Base-by-base conservation (phyloP, 345 rosid species). In the Brassica rapa region DNA sequence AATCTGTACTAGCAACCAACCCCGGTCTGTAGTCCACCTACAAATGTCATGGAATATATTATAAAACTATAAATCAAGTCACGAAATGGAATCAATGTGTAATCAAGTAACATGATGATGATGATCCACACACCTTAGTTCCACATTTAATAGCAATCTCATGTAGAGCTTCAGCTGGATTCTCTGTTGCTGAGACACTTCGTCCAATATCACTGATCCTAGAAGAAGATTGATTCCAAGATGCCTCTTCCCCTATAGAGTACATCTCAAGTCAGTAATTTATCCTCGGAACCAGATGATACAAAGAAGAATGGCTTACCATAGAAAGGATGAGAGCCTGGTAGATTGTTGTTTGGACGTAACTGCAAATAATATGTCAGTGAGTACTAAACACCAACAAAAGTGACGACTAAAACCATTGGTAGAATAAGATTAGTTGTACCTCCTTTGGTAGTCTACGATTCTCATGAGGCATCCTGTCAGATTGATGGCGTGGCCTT, bases 91-190 rank as follows among this genome's bases (percentile, higher is more conserved):
- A 29, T 51, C 14, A 30, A 15, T 41, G 59, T 25, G 70, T 55
- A 72, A 73, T 56, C 5, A 19, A 21, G 3, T 51, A 51, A 56
- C 41, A 43, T 55, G 15, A 33, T 11, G 62, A 63, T 23, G 68
- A 35, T 60, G 29, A 25, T 25, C 29, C 72, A 78, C 83, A 59
- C 19, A 93, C 99, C 97, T 90, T 96, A 66, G 92, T 59, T 81
- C 98, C 97, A 83, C 94, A 91, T 83, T 88, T 91, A 78, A 76
- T 78, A 25, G 98, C 98, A 84, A 96, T 93, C 56, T 83, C 93
- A 75, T 85, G 93, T 79, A 96, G 79, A 62, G 77, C 89, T 64
- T 71, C 84, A 65, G 84, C 89, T 6, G 93, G 81, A 78, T 86
- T 82, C 80, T 92, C 97, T 67, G 85, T 85, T 77, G 62, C 80